Base-by-base conservation (phyloP, 2,329 filamentous ascomycete species). In the Exophiala spinifera region DNA sequence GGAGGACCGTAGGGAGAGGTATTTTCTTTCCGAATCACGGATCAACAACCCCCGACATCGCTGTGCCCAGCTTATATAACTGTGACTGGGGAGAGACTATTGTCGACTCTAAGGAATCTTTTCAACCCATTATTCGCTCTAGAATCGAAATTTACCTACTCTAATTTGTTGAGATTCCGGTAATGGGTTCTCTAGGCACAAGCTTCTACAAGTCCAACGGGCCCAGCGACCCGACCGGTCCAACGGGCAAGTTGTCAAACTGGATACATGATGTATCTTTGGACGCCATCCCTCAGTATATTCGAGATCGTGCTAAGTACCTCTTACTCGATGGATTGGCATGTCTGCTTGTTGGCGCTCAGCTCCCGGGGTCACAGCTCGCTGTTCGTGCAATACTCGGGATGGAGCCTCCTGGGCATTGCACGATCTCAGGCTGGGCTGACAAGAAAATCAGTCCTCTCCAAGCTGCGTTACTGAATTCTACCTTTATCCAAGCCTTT, bases 291-390 rank as follows among this genome's bases (percentile, higher is more conserved):
- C 74, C 71, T 1, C 55, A 60, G 11, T 49, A 65, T 2, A 57
- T 74, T 15, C 55, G 61, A 14, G 66, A 57, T 2, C 64, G 73
- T 1, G 70, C 69, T 6, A 76, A 77, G 50, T 69, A 76, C 56
- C 63, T 76, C 8, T 68, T 76, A 14, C 64, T 77, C 2, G 74
- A 77, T 57, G 74, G 73, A 10, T 57, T 76, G 8, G 71, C 66
- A 4, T 76, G 72, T 56, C 70, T 63, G 1, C 59, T 76, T 1
- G 64, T 76, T 8, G 74, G 69, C 1, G 67, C 72, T 14, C 70
- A 69, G 36, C 61, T 76, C 4, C 70, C 73, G 4, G 75, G 71
- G 72, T 71, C 72, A 1, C 68, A 74, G 48, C 64, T 67, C 46
- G 67, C 72, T 34, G 64, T 70, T 4, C 56, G 65, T 3, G 68